phyloP scores from a whole-genome alignment of 305 asterid species.

The Fraxinus paxiana region DNA sequence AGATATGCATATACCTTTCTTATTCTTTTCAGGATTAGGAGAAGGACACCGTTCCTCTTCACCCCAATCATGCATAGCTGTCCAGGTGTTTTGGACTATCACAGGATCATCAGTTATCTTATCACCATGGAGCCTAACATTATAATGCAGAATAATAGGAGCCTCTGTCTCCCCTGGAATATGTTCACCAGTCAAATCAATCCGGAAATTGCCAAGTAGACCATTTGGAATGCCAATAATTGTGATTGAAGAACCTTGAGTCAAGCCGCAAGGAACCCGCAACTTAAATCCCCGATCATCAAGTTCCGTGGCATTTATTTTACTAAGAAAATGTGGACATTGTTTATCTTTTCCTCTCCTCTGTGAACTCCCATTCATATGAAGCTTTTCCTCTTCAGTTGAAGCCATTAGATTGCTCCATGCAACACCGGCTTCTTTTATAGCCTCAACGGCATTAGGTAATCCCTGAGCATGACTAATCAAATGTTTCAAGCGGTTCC shows the following conservation, averaged over 20 bases:
- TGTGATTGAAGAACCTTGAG: slow-evolving; percentile 93
- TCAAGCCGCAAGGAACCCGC: slow-evolving; percentile 87
- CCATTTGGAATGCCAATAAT: slow-evolving; percentile 91
- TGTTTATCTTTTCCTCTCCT: slow-evolving; percentile 79
- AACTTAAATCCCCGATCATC: slow-evolving; percentile 58
- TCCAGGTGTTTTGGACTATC: slow-evolving; percentile 95
- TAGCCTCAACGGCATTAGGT: slow-evolving; percentile 79
- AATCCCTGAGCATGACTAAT: slow-evolving; percentile 59
- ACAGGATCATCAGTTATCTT: slow-evolving; percentile 89
- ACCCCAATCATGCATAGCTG: slow-evolving; percentile 89
- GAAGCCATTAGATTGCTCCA: slow-evolving; percentile 76
- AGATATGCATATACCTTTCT: slow-evolving; percentile 50
- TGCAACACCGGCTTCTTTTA: slow-evolving; percentile 77
- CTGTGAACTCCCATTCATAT: slow-evolving; percentile 54
- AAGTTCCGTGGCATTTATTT: slow-evolving; percentile 67
- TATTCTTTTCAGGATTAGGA: slow-evolving; percentile 52
- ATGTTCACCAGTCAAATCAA: slow-evolving; percentile 84
- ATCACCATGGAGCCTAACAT: slow-evolving; percentile 93
- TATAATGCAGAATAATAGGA: slow-evolving; percentile 82
- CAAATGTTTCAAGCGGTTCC: slow-evolving; percentile 64
- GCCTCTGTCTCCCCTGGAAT: slow-evolving; percentile 96
- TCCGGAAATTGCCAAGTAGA: slow-evolving; percentile 79
- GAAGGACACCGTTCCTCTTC: slow-evolving; percentile 91
- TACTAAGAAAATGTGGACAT: slow-evolving; percentile 90
- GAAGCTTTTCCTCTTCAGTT: slow-evolving; percentile 58